Evolutionary conservation across 2,329 filamentous ascomycete genomes (phyloP).

Genomic region (Trichoderma hamatum): DNA sequence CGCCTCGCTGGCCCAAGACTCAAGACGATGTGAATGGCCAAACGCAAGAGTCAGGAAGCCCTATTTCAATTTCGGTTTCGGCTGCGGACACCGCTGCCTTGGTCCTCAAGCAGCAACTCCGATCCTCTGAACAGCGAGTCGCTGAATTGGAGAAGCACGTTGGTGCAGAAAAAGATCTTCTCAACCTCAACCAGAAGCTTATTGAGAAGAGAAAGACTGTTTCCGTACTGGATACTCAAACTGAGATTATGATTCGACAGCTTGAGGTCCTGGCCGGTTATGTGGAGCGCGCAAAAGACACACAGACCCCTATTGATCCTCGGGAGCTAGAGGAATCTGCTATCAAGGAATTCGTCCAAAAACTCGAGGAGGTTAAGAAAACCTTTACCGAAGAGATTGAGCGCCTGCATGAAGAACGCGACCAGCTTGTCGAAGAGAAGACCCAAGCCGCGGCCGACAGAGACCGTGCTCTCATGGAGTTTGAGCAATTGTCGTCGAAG

Average conservation of each 20-base stretch:
- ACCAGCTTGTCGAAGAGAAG: constrained; percentile 83
- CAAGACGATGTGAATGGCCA: constrained; percentile 59
- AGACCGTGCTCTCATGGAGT: constrained; percentile 91
- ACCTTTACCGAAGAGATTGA: constrained; percentile 62
- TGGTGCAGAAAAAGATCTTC: constrained; percentile 64
- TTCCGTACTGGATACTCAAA: constrained; percentile 89
- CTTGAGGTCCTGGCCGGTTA: constrained; percentile 88
- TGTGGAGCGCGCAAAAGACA: constrained; percentile 82
- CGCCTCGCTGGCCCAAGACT: constrained; percentile 71
- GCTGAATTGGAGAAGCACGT: constrained; percentile 85
- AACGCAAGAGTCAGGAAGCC: constrained; percentile 70
- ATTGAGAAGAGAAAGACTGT: constrained; percentile 95
- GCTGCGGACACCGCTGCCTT: constrained; percentile 64
- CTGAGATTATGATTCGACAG: constrained; percentile 92
- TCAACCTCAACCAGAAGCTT: constrained; percentile 82
- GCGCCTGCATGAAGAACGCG: constrained; percentile 69
- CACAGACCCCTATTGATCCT: constrained; percentile 77
- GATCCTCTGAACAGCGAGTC: constrained; percentile 80
- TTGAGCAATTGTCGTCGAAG: constrained; percentile 91
- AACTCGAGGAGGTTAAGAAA: constrained; percentile 63
- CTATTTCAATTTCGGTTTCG: constrained; percentile 65
- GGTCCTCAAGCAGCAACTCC: constrained; percentile 73
- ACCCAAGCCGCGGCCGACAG: constrained; percentile 80
- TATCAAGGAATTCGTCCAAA: constrained; percentile 87
- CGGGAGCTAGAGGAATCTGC: constrained; percentile 84